phyloP scores from a whole-genome alignment of 2,329 filamentous ascomycete genomes.

The Trichophyton verrucosum region DNA sequence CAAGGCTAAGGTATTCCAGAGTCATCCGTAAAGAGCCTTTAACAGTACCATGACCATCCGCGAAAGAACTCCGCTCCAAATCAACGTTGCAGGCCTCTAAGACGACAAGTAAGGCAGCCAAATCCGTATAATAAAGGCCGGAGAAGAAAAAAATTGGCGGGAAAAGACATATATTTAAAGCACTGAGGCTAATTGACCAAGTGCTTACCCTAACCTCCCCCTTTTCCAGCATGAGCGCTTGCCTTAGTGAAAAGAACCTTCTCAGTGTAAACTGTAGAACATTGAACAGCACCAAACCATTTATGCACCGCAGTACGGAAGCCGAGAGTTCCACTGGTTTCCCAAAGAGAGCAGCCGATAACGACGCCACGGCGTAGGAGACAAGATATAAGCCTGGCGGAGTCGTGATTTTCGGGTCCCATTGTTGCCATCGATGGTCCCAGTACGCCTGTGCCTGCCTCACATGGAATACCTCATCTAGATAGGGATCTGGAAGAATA shows the following conservation, averaged over 20 bases:
- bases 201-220: neutral
- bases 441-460: constrained; percentile 87
- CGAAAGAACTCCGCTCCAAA: constrained; percentile 21
- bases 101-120: constrained; percentile 66
- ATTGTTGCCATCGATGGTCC: constrained; percentile 56
- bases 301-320: constrained; percentile 27
- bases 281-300: constrained; percentile 25
- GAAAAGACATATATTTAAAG: constrained; percentile 71
- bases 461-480: constrained; percentile 52
- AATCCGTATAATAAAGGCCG: constrained; percentile 86
- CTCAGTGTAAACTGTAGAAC: constrained; percentile 42
- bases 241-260: constrained; percentile 38
- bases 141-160: constrained; percentile 94
- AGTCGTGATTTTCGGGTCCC: constrained; percentile 97
- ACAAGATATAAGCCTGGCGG: constrained; percentile 66
- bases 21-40: neutral
- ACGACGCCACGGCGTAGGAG: constrained; percentile 36
- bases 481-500: constrained; percentile 45
- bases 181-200: constrained; percentile 25
- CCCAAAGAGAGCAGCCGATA: constrained; percentile 16
- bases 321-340: constrained; percentile 24
- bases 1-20: constrained; percentile 25
- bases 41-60: constrained; percentile 5
- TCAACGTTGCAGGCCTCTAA: constrained; percentile 52
- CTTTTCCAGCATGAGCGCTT: constrained; percentile 15